Percentiles rank a stretch among this genome's conserved stretches.
Evolutionary conservation across 768 basidiomycete genomes (phyloP).

Genomic region (Rhodocollybia butyracea): DNA sequence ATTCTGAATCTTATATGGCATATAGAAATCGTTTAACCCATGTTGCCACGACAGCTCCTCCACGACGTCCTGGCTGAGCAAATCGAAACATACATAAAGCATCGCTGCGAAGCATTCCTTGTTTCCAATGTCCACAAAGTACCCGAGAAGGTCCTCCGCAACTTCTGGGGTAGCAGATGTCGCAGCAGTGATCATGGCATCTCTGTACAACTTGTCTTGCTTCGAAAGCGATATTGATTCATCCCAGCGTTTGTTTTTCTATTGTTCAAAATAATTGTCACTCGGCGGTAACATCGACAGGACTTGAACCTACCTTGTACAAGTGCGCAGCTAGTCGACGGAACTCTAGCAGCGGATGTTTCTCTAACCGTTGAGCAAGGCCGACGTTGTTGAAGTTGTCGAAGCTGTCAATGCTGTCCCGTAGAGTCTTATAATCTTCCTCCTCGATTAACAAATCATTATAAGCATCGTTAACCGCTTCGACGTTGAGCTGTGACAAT

Average conservation of each 20-base stretch:
- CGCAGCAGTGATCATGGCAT: constrained; percentile 91
- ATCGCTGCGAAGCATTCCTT: constrained; percentile 95
- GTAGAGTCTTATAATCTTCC: constrained; percentile 96
- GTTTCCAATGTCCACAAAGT: constrained; percentile 98
- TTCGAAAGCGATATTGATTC: constrained; percentile 94
- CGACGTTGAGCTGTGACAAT: constrained; percentile 79
- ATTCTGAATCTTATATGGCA: constrained; percentile 92
- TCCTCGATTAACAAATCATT: constrained; percentile 98
- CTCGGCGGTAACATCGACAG: not conserved
- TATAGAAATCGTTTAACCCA: constrained; percentile 94
- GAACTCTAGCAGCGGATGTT: constrained; percentile 92
- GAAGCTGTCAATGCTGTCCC: constrained; percentile 97
- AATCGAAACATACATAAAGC: constrained; percentile 91
- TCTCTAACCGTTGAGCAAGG: constrained; percentile 83
- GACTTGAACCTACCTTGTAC: constrained; percentile 68
- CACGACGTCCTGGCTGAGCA: constrained; percentile 89
- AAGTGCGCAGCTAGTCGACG: constrained; percentile 91
- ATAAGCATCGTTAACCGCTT: constrained; percentile 97
- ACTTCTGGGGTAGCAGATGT: constrained; percentile 82
- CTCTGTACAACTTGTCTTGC: constrained; percentile 95
- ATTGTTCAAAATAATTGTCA: not conserved
- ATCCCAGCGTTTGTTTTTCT: constrained; percentile 97
- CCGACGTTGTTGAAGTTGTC: constrained; percentile 95
- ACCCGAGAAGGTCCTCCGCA: constrained; percentile 90
- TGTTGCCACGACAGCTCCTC: constrained; percentile 97